Evolutionary conservation across 345 rosid species (phyloP), one percentile per base, ranked within the genome.

Genomic region (Eutrema japonicum): DNA sequence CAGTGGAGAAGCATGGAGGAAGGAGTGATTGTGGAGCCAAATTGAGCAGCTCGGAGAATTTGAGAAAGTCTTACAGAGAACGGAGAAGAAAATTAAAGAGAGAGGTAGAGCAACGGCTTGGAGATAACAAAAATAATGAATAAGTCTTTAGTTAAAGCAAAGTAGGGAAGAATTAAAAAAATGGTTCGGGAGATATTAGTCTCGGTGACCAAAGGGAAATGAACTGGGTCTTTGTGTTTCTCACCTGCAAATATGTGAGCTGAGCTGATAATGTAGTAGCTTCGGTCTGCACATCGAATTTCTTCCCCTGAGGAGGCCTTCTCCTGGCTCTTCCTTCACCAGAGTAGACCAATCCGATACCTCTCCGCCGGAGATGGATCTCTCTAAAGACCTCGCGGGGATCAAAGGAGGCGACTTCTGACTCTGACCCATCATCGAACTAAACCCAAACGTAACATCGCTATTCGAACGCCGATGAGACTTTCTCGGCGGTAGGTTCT

Each of bases 391-490:
- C 57, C 81, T 82, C 26, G 26, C 26, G 26, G 26, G 26, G 2
- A 22, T 22, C 3, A 84, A 85, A 1, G 90, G 83, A 0, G 97
- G 80, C 14, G 91, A 82, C 69, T 63, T 52, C 32, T 84, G 93
- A 29, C 4, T 36, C 52, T 72, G 76, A 72, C 2, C 7, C 78
- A 81, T 78, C 53, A 85, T 65, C 3, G 83, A 52, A 2, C 82
- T 64, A 78, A 93, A 77, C 59, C 85, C 91, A 77, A 89, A 93
- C 0, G 97, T 95, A 47, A 93, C 87, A 75, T 93, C 98, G 64
- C 97, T 93, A 47, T 74, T 91, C 14, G 97, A 88, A 78, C 98
- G 84, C 74, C 96, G 78, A 70, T 93, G 98, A 5, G 93, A 82
- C 76, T 89, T 91, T 4, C 91, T 80, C 2, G 97, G 97, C 6